Conservation (phyloP, 345 rosid species). For the Salix suchowensis region DNA sequence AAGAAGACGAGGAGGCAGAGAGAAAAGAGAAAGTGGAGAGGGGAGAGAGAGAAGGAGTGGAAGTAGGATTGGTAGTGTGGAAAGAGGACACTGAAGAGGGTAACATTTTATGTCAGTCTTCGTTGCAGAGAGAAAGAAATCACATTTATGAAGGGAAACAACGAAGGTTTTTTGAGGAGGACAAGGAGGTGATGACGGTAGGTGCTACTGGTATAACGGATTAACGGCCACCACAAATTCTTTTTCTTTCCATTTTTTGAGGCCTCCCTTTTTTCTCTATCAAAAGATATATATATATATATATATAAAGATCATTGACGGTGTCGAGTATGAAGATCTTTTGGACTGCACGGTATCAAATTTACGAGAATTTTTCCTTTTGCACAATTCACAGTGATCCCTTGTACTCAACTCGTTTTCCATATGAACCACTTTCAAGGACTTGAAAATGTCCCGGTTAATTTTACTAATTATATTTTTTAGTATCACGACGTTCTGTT, state of each 20-base stretch:
- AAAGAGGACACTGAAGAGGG: constrained; percentile 28
- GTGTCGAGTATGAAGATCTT: too few relatives aligned
- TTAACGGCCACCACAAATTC: constrained; percentile 34
- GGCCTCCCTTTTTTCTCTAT: neutral
- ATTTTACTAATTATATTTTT: neutral
- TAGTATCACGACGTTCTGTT: neutral
- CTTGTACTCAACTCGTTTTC: neutral
- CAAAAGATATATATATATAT: neutral
- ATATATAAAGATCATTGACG: neutral
- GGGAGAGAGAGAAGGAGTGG: constrained; percentile 2
- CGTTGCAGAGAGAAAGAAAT: neutral
- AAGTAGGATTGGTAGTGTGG: constrained; percentile 20
- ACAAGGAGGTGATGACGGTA: neutral
- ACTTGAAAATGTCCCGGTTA: neutral
- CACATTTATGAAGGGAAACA: neutral
- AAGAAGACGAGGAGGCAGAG: constrained; percentile 29
- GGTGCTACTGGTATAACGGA: constrained; percentile 13
- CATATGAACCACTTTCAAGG: neutral
- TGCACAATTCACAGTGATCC: neutral
- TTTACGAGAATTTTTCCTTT: neutral
- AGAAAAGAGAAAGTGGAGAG: constrained; percentile 17
- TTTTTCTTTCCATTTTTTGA: neutral
- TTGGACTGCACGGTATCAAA: too few relatives aligned
- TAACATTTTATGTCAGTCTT: constrained; percentile 16
- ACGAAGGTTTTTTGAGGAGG: neutral